Evolutionary conservation across 192 early-diverging fungal genomes (phyloP).

Genomic region (Linnemannia hyalina): DNA sequence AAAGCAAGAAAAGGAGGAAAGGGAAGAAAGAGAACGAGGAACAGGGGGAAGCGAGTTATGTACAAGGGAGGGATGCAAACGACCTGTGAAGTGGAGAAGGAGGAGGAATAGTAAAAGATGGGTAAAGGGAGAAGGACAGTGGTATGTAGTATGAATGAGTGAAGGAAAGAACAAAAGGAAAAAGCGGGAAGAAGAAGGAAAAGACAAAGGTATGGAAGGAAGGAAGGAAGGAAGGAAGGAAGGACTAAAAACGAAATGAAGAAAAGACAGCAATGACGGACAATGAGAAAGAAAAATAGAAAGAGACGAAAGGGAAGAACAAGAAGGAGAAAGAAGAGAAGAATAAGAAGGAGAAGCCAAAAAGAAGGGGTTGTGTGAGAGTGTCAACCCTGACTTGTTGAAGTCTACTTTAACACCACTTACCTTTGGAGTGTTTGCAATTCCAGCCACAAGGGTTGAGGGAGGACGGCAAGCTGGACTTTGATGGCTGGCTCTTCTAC

Average conservation of each 20-base stretch:
- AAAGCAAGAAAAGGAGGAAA: not conserved
- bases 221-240: not conserved
- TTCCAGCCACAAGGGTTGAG: too few species aligned
- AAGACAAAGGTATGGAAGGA: not conserved
- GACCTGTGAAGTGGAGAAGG: not conserved
- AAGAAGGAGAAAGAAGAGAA: not conserved
- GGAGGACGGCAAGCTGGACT: too few species aligned
- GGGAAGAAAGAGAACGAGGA: not conserved
- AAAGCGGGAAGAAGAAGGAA: not conserved
- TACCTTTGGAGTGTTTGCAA: too few species aligned
- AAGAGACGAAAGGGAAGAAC: not conserved
- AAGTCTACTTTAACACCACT: too few species aligned
- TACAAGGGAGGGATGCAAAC: slow-evolving; percentile 1
- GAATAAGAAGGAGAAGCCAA: not conserved
- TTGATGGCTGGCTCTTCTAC: too few species aligned
- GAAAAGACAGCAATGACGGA: not conserved
- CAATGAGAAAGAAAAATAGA: not conserved
- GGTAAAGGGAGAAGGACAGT: not conserved
- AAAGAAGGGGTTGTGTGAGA: not conserved
- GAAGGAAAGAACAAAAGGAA: not conserved
- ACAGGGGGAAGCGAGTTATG: not conserved
- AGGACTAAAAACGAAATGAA: not conserved
- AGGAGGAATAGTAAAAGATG: not conserved
- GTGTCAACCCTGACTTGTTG: too few species aligned
- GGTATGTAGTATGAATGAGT: not conserved